Percentiles rank a stretch among this genome's conserved stretches.
phyloP scores from a whole-genome alignment of 805 yeast species.

The Candida pseudoglaebosa region DNA sequence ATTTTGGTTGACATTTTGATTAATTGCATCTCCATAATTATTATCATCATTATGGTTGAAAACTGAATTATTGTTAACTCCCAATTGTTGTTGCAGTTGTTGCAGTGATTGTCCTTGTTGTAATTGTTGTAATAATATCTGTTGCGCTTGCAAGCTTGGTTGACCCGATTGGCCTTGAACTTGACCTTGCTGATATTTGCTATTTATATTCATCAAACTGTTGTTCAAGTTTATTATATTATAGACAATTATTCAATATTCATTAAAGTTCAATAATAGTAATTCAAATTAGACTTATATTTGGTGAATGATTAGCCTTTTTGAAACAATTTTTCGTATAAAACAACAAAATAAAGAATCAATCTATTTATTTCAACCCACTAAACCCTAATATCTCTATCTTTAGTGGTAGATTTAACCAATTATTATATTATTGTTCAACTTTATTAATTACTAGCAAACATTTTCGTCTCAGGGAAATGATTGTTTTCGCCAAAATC shows the following conservation, averaged over 20 bases:
- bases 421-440: background rate
- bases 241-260: too few relatives aligned
- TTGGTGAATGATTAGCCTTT: too few relatives aligned
- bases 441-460: background rate
- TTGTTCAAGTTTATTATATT: too few relatives aligned
- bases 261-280: background rate
- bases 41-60: conserved; percentile 11
- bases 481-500: background rate
- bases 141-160: conserved; percentile 39
- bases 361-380: background rate
- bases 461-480: background rate
- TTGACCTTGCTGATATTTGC: conserved; percentile 30
- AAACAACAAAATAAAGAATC: background rate
- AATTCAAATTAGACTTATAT: too few relatives aligned
- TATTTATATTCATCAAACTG: conserved; percentile 33
- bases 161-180: conserved; percentile 24
- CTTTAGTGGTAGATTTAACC: background rate
- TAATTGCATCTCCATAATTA: conserved; percentile 14
- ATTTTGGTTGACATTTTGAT: conserved; percentile 12
- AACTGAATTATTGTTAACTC: conserved; percentile 8
- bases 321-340: too few relatives aligned
- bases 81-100: conserved; percentile 22
- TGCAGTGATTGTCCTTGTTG: conserved; percentile 33
- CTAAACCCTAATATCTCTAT: background rate
- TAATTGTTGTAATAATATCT: conserved; percentile 38